Conservation (phyloP, 2,329 filamentous ascomycete genomes). For the Colletotrichum sp. region DNA sequence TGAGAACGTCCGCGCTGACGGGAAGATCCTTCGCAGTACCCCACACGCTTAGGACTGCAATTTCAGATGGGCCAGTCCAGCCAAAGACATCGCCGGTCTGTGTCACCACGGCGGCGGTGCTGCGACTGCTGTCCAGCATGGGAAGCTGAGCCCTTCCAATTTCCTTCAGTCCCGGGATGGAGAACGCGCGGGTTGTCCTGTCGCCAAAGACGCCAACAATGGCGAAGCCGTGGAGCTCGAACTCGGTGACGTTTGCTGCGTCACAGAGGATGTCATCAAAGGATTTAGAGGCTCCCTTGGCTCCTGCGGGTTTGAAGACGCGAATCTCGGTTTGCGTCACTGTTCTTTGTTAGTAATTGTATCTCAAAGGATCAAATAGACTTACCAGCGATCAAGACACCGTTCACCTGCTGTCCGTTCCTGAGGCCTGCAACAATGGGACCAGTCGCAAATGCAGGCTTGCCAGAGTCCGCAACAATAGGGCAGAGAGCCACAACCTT, state of each 20-base stretch:
- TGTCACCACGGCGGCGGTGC: conserved; percentile 73
- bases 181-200: conserved; percentile 78
- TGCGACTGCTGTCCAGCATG: conserved; percentile 76
- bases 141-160: conserved; percentile 72
- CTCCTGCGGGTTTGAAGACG: conserved; percentile 83
- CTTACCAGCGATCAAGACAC: conserved; percentile 77
- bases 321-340: conserved; percentile 75
- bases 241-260: conserved; percentile 76
- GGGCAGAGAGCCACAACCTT: conserved; percentile 78
- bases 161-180: conserved; percentile 87
- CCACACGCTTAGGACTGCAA: conserved; percentile 85
- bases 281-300: conserved; percentile 90
- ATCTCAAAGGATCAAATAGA: not conserved
- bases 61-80: conserved; percentile 87
- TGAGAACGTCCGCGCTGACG: conserved; percentile 72
- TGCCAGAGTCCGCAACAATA: conserved; percentile 79
- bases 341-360: conserved; percentile 42
- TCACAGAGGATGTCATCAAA: conserved; percentile 88
- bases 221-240: conserved; percentile 77
- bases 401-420: conserved; percentile 76
- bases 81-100: conserved; percentile 82
- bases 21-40: conserved; percentile 72
- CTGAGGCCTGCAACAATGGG: conserved; percentile 77
- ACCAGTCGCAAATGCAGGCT: conserved; percentile 77
- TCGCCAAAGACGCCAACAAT: conserved; percentile 87